Evolutionary conservation across 2,329 filamentous ascomycete species (phyloP), one percentile per base, ranked within the genome.

Genomic region (Sclerotinia subarctica): DNA sequence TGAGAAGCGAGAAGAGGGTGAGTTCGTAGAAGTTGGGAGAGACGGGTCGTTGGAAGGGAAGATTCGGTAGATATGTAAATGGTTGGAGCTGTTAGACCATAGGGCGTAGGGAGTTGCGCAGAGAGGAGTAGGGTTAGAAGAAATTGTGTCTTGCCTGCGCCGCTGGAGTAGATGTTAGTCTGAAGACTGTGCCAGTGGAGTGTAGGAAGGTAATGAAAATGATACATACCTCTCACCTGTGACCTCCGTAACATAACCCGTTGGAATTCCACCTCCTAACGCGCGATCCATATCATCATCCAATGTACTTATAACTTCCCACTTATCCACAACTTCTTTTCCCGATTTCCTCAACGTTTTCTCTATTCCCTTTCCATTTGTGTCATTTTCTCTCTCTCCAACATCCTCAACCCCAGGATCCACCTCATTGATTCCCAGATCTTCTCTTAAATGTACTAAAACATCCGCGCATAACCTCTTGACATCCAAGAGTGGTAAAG

Each of bases 1-100:
- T 96, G 88, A 60, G 82, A 82, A 29, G 82, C 78, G 0, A 96
- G 83, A 62, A 82, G 76, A 0, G 90, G 88, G 77, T 96, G 88
- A 57, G 82, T 82, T 32, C 82, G 78, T 0, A 97, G 85, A 71
- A 99, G 88, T 78, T 98, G 93, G 0, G 87, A 81, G 0, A 99
- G 86, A 26, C 95, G 91, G 3, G 82, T 86, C 7, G 94, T 98
- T 26, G 93, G 88, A 2, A 99, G 85, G 0, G 91, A 84, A 0
- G 93, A 89, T 80, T 99, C 95, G 54, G 95, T 98, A 1, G 94
- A 96, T 75, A 99, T 91, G 82, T 99, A 99, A 47, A 99, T 84
- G 0, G 92, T 90, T 7, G 67, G 46, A n/a, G 88, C 85, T 70
- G 88, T 88, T 49, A 85, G 85, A 7, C 92, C 93, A 53, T 83